A percentile compares a stretch with the other conserved stretches of the same genome.
Evolutionary conservation across 2,329 filamentous ascomycete genomes (phyloP).

Genomic region (Metarhizium humberi): DNA sequence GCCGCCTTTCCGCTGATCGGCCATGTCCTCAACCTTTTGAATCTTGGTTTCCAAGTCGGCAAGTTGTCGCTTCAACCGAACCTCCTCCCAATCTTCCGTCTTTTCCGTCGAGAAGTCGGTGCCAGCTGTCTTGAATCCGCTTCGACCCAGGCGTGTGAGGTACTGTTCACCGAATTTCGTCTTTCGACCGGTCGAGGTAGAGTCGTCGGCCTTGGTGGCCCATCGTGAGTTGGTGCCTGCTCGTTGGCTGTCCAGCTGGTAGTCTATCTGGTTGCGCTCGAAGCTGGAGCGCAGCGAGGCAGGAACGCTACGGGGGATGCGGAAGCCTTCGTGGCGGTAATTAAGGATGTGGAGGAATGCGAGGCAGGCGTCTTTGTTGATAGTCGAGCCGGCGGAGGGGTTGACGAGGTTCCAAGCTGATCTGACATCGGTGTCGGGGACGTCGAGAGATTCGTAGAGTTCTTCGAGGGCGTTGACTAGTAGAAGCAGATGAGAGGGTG

Average conservation of each 20-base stretch:
- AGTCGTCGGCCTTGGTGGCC: constrained; percentile 70
- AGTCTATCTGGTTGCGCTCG: constrained; percentile 94
- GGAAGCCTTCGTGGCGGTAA: constrained; percentile 87
- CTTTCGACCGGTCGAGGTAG: constrained; percentile 79
- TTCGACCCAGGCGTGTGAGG: constrained; percentile 78
- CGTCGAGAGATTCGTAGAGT: constrained; percentile 73
- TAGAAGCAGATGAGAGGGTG: constrained; percentile 20
- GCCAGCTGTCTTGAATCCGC: constrained; percentile 69
- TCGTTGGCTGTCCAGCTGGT: constrained; percentile 73
- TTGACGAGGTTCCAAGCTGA: constrained; percentile 98
- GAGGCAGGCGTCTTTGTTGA: constrained; percentile 90
- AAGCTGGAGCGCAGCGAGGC: constrained; percentile 86
- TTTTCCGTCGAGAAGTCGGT: constrained; percentile 85
- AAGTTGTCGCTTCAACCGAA: constrained; percentile 86
- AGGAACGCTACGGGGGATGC: constrained; percentile 85
- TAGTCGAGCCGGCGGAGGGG: constrained; percentile 69
- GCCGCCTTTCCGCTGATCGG: constrained; percentile 52
- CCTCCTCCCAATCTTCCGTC: constrained; percentile 96
- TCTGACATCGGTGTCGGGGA: constrained; percentile 69
- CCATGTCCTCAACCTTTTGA: constrained; percentile 66
- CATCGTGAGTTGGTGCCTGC: constrained; percentile 60
- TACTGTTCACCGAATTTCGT: constrained; percentile 97
- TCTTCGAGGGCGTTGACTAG: constrained; percentile 69
- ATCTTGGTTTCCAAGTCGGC: constrained; percentile 84
- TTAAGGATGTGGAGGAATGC: constrained; percentile 96